A percentile compares a stretch with the other conserved stretches of the same genome.
Conservation (phyloP, 345 rosid species). For the Linum tenue region DNA sequence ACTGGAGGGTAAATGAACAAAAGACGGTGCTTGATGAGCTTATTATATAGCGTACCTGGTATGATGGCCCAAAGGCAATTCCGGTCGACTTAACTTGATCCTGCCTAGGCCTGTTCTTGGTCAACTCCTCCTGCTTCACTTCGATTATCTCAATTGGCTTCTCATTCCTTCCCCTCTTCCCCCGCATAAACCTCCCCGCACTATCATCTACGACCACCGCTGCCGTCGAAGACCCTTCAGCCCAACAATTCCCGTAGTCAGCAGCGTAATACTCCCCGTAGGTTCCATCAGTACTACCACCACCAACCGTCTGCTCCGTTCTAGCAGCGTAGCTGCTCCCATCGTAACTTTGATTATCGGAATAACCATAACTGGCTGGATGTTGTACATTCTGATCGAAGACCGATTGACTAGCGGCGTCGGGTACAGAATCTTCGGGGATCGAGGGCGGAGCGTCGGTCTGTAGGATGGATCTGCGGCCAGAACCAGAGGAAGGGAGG, state of each 20-base stretch:
- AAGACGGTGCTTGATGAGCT: background rate
- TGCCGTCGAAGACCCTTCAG: conserved; percentile 18
- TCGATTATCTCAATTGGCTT: conserved; percentile 64
- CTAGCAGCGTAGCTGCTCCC: conserved; percentile 15
- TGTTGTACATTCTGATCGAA: conserved; percentile 11
- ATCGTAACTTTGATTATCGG: background rate
- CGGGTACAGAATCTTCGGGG: conserved; percentile 11
- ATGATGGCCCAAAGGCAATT: conserved; percentile 87
- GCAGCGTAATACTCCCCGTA: conserved; percentile 13
- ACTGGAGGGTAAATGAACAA: too few relatives aligned
- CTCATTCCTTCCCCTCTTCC: conserved; percentile 73
- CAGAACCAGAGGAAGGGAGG: conserved; percentile 43
- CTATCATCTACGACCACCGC: conserved; percentile 28
- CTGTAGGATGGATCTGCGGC: conserved; percentile 58
- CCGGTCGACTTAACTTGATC: conserved; percentile 83
- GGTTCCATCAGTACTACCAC: conserved; percentile 19
- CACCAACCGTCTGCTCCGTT: conserved; percentile 24
- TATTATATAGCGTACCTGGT: conserved; percentile 43
- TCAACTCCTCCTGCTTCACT: conserved; percentile 93
- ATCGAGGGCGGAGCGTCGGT: conserved; percentile 27
- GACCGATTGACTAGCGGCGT: conserved; percentile 17
- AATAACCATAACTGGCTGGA: conserved; percentile 19
- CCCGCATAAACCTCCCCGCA: conserved; percentile 25
- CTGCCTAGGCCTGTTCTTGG: conserved; percentile 84
- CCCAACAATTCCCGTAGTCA: conserved; percentile 29